Base-by-base conservation (phyloP, 1,284 basidiomycete genomes). In the Cryptococcus wingfieldii region DNA sequence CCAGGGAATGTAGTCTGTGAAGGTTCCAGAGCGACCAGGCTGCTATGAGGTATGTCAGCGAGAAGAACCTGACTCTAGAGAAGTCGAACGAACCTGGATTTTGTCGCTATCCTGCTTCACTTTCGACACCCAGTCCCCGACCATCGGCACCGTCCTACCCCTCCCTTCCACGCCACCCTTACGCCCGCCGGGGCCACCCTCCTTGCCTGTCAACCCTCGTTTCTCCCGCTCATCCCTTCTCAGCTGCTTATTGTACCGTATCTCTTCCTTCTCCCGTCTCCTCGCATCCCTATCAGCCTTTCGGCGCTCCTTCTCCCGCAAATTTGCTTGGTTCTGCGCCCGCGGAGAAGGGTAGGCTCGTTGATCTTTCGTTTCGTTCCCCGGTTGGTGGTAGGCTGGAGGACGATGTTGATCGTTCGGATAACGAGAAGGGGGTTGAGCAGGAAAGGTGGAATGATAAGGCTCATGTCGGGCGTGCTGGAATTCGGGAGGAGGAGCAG, bases 41-140 rank as follows among this genome's bases (percentile, higher is more conserved):
- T 31, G 37, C 48, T 48, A 38, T 16, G 16, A n/a, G 31, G 27
- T 8, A 18, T 28, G 16, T 48, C 28, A 48, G 28, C 9, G 34
- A 14, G 31, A 6, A 31, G 4, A 14, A 23, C 18, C 4, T 25
- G 19, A 4, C 27, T 37, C 10, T 3, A 37, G 12, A 12, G 4
- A 28, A 8, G 16, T 37, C n/a, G 28, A 38, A 27, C 19, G n/a
- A n/a, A 50, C 48, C 48, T 50, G 31, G 25, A 46, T 46, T 7
- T 12, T 12, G 19, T n/a, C 16, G n/a, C 34, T 19, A 9, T 10
- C 8, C 14, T 27, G 25, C 9, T 14, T 38, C 25, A 50, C 48
- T 27, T 50, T 50, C 19, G 31, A 19, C 16, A 54, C 50, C 56
- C 56, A 58, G 10, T 58, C 53, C 13, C 53, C 50, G 2, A 58